Evolutionary conservation across 768 basidiomycete genomes (phyloP).

Genomic region (Mycena alexandri): DNA sequence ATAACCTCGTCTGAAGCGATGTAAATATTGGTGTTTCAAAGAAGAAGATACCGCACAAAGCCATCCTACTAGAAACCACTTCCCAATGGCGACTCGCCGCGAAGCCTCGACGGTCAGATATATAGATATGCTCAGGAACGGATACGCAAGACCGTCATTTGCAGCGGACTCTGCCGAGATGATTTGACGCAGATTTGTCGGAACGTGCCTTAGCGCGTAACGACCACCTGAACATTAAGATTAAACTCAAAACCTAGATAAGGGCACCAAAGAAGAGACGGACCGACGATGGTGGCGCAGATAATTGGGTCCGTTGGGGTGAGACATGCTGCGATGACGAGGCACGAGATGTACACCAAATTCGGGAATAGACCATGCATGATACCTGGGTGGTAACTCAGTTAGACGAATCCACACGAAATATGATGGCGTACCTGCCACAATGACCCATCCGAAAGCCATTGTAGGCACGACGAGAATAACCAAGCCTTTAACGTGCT

Average conservation of each 20-base stretch:
- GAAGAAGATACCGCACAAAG: conserved; percentile 61
- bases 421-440: conserved; percentile 62
- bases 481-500: conserved; percentile 79
- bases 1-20: conserved; percentile 77
- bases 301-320: conserved; percentile 97
- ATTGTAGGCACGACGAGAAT: conserved; percentile 86
- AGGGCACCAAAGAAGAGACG: conserved; percentile 29
- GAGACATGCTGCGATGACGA: conserved; percentile 90
- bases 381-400: conserved; percentile 58
- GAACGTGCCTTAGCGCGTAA: conserved; percentile 79
- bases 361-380: conserved; percentile 80
- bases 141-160: conserved; percentile 97
- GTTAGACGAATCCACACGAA: not conserved
- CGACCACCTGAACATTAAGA: conserved; percentile 64
- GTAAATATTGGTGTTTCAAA: too few species aligned
- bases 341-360: conserved; percentile 77
- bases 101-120: conserved; percentile 85
- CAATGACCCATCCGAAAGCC: conserved; percentile 87
- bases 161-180: conserved; percentile 92
- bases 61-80: conserved; percentile 92
- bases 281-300: conserved; percentile 84
- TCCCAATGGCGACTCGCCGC: conserved; percentile 71
- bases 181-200: conserved; percentile 80
- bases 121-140: conserved; percentile 88
- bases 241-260: not conserved